phyloP scores from a whole-genome alignment of 805 yeast genomes.

The Maudiozyma serrabonitensis region DNA sequence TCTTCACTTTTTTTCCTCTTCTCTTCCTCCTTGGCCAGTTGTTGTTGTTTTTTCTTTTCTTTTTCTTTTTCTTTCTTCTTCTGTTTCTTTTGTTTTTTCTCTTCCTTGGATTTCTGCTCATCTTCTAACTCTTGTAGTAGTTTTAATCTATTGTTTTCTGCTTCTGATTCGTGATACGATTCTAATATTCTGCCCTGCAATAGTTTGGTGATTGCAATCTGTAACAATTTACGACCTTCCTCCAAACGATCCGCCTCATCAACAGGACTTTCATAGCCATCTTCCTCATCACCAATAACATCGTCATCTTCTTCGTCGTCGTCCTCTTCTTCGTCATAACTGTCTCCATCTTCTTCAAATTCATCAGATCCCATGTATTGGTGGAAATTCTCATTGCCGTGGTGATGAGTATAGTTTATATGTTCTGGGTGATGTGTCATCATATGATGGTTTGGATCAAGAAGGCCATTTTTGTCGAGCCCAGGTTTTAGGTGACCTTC shows the following conservation, averaged over 20 bases:
- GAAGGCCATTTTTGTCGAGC: neutral
- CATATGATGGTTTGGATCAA: conserved; percentile 6
- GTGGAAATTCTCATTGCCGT: neutral
- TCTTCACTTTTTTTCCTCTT: conserved; percentile 46
- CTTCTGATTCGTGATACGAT: conserved; percentile 71
- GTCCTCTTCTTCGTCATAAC: conserved; percentile 8
- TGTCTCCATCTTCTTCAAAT: conserved; percentile 7
- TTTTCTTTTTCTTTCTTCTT: conserved; percentile 59
- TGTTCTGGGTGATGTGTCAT: conserved; percentile 2
- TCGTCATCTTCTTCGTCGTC: conserved; percentile 12
- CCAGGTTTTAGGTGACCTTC: conserved; percentile 7
- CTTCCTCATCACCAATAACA: conserved; percentile 15
- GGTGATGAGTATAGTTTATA: neutral
- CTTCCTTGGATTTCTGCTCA: conserved; percentile 55
- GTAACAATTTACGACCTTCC: conserved; percentile 73
- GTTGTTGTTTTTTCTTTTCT: conserved; percentile 57
- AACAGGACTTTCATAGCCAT: conserved; percentile 29
- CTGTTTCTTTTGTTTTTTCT: conserved; percentile 55
- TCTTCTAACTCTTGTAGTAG: conserved; percentile 61
- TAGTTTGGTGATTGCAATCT: conserved; percentile 68
- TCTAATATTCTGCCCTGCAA: conserved; percentile 63
- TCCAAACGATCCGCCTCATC: conserved; percentile 58
- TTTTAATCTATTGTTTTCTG: conserved; percentile 59
- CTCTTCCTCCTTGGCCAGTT: conserved; percentile 55
- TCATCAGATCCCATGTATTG: neutral